Conservation (phyloP, 352 stramenopile genomes). For the Phytophthora litchii region DNA sequence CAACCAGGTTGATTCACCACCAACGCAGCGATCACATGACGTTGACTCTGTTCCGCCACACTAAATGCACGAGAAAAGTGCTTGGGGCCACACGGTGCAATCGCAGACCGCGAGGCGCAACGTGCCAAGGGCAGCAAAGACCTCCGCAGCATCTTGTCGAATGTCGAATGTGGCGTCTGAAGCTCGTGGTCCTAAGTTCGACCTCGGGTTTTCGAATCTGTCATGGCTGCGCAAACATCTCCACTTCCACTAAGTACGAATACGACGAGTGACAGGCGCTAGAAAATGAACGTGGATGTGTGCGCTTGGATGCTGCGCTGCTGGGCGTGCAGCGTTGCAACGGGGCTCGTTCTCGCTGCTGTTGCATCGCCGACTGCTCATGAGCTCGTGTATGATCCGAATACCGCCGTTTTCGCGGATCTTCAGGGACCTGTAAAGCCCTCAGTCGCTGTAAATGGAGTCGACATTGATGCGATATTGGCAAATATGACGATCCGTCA, state of each 20-base stretch:
- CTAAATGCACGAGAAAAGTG: constrained; percentile 46
- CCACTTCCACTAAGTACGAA: constrained; percentile 18
- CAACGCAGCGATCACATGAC: constrained; percentile 84
- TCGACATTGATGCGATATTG: constrained; percentile 26
- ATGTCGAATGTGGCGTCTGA: constrained; percentile 34
- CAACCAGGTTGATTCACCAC: constrained; percentile 87
- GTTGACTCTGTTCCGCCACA: constrained; percentile 50
- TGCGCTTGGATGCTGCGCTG: constrained; percentile 20
- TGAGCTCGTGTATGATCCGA: constrained; percentile 30
- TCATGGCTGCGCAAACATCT: constrained; percentile 26
- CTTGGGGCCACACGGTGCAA: constrained; percentile 16
- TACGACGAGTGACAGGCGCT: constrained; percentile 10
- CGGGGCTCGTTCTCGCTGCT: neutral
- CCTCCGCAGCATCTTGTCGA: constrained; percentile 41
- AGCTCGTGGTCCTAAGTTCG: constrained; percentile 6
- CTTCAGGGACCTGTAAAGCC: neutral
- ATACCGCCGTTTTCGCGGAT: constrained; percentile 16
- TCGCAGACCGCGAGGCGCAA: constrained; percentile 22
- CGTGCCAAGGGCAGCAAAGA: constrained; percentile 37
- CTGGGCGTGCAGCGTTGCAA: constrained; percentile 9
- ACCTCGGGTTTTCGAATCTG: neutral
- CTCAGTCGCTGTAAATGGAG: neutral
- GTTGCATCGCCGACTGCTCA: constrained; percentile 3
- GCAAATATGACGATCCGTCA: constrained; percentile 56
- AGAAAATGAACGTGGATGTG: constrained; percentile 44